Evolutionary conservation across 164 flowering plant genomes (phyloP).

Genomic region (Stephania yunnanensis): DNA sequence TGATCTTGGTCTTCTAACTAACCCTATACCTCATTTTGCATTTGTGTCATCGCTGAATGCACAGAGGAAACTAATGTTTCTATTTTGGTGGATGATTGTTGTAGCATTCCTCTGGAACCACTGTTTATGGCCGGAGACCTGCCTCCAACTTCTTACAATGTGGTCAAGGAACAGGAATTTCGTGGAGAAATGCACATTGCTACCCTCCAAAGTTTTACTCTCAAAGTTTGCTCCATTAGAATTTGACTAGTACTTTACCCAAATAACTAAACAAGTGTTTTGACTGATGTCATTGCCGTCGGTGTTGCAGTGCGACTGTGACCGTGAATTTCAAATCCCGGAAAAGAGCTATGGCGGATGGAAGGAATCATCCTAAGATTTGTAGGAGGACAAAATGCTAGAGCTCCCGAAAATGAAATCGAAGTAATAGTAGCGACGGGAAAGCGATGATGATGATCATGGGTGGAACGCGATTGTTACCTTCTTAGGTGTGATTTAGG

Average conservation of each 20-base stretch:
- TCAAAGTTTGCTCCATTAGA: neutral
- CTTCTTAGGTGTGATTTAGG: no score
- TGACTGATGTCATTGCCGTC: neutral
- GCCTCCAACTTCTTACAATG: constrained; percentile 55
- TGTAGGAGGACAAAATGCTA: no score
- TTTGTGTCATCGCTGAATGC: no score
- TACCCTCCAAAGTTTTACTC: neutral
- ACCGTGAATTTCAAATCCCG: neutral
- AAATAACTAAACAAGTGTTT: no score
- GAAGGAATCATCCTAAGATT: constrained; percentile 4
- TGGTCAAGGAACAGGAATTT: constrained; percentile 58
- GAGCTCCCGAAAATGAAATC: no score
- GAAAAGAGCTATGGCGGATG: constrained; percentile 17
- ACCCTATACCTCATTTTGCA: no score
- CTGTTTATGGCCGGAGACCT: constrained; percentile 49
- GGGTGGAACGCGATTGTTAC: no score
- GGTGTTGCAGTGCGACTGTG: neutral
- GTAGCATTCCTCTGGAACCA: constrained; percentile 58
- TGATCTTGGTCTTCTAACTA: neutral
- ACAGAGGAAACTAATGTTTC: no score
- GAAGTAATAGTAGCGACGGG: no score
- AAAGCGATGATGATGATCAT: no score
- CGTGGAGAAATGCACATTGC: constrained; percentile 66
- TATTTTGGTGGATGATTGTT: neutral
- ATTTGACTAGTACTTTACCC: no score